These are phyloP conservation scores for Carex cristatella DNA, from an alignment of 176 grass and related monocot species.

Conservation along the genomic window DNA sequence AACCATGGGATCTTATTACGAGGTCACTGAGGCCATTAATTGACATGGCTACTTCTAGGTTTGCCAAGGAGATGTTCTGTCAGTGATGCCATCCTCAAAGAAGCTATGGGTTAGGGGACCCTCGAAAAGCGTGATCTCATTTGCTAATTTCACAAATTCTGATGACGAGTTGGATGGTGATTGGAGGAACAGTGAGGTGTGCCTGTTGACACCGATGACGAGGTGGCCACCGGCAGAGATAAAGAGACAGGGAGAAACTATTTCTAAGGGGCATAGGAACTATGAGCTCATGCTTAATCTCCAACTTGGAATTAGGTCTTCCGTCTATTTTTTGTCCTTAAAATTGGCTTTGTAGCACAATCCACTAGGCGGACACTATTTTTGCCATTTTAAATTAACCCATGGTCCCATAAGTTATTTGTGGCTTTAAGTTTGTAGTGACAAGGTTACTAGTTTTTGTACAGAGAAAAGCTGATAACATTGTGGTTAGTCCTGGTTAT, in stretches of 20 bases:
- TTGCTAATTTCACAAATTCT: constrained; percentile 16
- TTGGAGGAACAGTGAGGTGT: constrained; percentile 14
- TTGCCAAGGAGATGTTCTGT: constrained; percentile 48
- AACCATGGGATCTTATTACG: background rate
- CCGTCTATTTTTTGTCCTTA: background rate
- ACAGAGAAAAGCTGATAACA: background rate
- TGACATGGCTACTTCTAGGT: background rate
- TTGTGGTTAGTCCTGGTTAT: background rate
- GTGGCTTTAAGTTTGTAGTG: background rate
- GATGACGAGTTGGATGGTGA: constrained; percentile 9
- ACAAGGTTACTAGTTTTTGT: background rate
- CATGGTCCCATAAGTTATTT: background rate
- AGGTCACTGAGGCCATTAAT: background rate
- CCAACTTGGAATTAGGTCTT: constrained; percentile 77
- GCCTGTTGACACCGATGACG: constrained; percentile 23
- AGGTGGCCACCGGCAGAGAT: constrained; percentile 30
- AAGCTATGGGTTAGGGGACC: constrained; percentile 39
- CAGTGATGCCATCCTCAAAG: constrained; percentile 81
- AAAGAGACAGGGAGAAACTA: constrained; percentile 84
- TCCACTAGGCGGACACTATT: background rate
- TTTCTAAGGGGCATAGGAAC: constrained; percentile 84
- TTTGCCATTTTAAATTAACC: background rate
- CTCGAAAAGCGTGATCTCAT: constrained; percentile 39
- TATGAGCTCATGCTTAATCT: constrained; percentile 95
- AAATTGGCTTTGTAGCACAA: background rate